Evolutionary conservation across 2,329 filamentous ascomycete species (phyloP).

Genomic region (Keithomyces neogunnii): DNA sequence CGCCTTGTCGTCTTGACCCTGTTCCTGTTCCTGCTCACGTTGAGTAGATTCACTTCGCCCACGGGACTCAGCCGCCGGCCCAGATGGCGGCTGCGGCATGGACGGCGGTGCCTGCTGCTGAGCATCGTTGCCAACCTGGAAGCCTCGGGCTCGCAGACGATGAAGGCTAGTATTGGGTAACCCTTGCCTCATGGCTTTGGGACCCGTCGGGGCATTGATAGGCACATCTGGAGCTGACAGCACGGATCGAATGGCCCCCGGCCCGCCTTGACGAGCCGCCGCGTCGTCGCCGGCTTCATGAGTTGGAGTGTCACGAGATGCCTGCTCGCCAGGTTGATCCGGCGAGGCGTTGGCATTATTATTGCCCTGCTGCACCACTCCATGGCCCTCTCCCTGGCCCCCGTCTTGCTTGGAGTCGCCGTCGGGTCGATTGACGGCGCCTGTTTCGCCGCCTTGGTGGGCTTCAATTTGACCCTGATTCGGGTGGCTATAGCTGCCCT

Average conservation of each 20-base stretch:
- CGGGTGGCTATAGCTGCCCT: conserved; percentile 7
- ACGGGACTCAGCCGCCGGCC: conserved; percentile 8
- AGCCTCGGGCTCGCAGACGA: conserved; percentile 49
- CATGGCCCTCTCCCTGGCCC: conserved; percentile 6
- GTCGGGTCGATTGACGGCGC: conserved; percentile 4
- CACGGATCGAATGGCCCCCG: conserved; percentile 23
- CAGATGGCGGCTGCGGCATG: conserved; percentile 6
- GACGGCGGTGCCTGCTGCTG: conserved; percentile 17
- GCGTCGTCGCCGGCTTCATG: conserved; percentile 16
- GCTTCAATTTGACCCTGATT: conserved; percentile 14
- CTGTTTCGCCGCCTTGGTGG: background rate
- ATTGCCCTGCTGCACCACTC: conserved; percentile 7
- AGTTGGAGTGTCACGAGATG: conserved; percentile 23
- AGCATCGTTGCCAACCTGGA: conserved; percentile 36
- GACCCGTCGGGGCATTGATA: conserved; percentile 77
- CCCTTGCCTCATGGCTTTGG: conserved; percentile 89
- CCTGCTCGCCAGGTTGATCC: conserved; percentile 11
- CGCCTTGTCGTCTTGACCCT: conserved; percentile 21
- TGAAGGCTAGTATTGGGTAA: conserved; percentile 73
- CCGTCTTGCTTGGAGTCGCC: conserved; percentile 14
- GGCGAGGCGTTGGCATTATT: conserved; percentile 10
- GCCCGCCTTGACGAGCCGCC: conserved; percentile 9
- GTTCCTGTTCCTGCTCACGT: conserved; percentile 27
- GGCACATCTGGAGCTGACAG: conserved; percentile 35
- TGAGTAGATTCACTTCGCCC: conserved; percentile 42